Evolutionary conservation across 2,329 filamentous ascomycete species (phyloP).

Genomic region (Ophiobolus disseminans): DNA sequence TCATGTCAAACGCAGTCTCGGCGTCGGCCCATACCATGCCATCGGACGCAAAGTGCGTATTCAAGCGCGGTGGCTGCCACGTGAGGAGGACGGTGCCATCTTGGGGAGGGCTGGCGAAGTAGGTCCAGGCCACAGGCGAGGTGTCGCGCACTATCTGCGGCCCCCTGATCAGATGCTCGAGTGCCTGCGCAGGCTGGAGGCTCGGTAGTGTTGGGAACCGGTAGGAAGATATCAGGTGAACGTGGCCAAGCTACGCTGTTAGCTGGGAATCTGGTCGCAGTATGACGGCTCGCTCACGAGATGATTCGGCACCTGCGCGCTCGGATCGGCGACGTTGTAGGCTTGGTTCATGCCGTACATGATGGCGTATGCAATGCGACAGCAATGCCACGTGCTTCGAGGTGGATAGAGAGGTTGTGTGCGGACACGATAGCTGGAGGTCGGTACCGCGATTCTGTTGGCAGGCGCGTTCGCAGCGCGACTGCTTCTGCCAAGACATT

Average conservation of each 20-base stretch:
- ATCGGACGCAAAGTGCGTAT: slow-evolving; percentile 83
- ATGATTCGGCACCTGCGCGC: slow-evolving; percentile 43
- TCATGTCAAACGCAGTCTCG: slow-evolving; percentile 78
- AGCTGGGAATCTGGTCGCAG: not conserved
- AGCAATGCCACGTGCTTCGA: slow-evolving; percentile 25
- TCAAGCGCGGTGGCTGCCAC: slow-evolving; percentile 79
- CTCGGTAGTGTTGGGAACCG: slow-evolving; percentile 77
- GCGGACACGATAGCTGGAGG: slow-evolving; percentile 28
- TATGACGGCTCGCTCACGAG: slow-evolving; percentile 31
- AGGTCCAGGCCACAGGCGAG: slow-evolving; percentile 92
- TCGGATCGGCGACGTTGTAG: slow-evolving; percentile 43
- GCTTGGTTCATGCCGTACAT: slow-evolving; percentile 47
- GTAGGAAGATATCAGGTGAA: slow-evolving; percentile 86
- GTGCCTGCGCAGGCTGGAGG: slow-evolving; percentile 77
- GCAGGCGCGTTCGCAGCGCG: slow-evolving; percentile 25
- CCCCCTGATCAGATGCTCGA: slow-evolving; percentile 82
- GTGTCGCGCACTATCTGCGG: slow-evolving; percentile 84
- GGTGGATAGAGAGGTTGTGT: slow-evolving; percentile 15
- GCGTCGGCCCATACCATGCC: slow-evolving; percentile 89
- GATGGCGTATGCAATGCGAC: slow-evolving; percentile 33
- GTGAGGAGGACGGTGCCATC: slow-evolving; percentile 84
- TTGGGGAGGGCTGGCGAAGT: slow-evolving; percentile 75
- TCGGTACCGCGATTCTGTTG: slow-evolving; percentile 27
- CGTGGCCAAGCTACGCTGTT: slow-evolving; percentile 74
- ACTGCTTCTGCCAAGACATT: slow-evolving; percentile 10